Percentiles rank a stretch among this genome's conserved stretches.
phyloP scores from a whole-genome alignment of 805 yeast species.

The Ogataea henricii region DNA sequence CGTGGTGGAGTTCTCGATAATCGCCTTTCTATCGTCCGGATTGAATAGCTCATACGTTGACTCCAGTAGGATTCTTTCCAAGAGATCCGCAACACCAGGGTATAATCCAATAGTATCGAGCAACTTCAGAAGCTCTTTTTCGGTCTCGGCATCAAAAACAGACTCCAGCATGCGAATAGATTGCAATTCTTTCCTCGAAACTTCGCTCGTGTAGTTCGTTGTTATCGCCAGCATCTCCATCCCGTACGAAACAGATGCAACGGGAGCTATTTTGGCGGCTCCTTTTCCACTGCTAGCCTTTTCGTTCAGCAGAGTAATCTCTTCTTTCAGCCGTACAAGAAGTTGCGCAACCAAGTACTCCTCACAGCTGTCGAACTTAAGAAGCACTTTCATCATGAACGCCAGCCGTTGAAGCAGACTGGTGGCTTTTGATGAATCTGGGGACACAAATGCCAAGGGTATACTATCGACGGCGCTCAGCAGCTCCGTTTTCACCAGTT shows the following conservation, averaged over 20 bases:
- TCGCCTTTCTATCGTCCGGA: conserved; percentile 9
- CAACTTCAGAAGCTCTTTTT: conserved; percentile 17
- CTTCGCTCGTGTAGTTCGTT: conserved; percentile 17
- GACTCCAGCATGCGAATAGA: conserved; percentile 20
- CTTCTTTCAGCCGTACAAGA: conserved; percentile 16
- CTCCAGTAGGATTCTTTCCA: conserved; percentile 7
- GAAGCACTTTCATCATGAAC: conserved; percentile 9
- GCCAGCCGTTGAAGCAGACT: conserved; percentile 13
- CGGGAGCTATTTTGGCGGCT: background rate
- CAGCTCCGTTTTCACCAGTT: conserved; percentile 11
- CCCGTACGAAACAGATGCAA: conserved; percentile 17
- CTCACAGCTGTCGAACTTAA: conserved; percentile 1
- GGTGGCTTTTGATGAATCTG: conserved; percentile 28
- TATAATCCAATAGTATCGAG: conserved; percentile 7
- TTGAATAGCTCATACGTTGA: background rate
- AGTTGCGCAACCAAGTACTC: background rate
- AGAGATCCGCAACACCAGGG: background rate
- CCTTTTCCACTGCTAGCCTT: conserved; percentile 3
- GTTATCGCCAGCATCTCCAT: conserved; percentile 27
- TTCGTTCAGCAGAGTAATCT: conserved; percentile 13
- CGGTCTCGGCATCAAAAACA: conserved; percentile 27
- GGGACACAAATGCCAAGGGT: conserved; percentile 25
- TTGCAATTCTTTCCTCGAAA: conserved; percentile 4
- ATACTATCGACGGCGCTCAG: conserved; percentile 19
- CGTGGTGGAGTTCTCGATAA: conserved; percentile 28